phyloP scores from a whole-genome alignment of 2,329 filamentous ascomycete genomes.

The Fusarium armeniacum region DNA sequence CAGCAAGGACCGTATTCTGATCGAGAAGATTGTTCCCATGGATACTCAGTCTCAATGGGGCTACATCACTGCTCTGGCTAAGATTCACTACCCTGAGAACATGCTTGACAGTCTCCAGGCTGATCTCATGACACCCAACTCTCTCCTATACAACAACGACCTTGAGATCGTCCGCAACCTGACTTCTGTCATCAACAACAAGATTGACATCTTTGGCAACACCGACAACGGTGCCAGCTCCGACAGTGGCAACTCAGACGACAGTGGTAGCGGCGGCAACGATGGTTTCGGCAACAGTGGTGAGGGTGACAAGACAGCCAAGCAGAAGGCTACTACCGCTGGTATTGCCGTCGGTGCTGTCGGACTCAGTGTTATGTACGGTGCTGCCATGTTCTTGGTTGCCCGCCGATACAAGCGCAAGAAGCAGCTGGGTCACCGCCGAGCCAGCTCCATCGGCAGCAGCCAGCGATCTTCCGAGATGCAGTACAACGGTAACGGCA shows the following conservation, averaged over 20 bases:
- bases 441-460: conserved; percentile 78
- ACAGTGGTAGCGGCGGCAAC: conserved; percentile 56
- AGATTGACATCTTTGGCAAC: conserved; percentile 67
- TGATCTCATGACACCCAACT: conserved; percentile 78
- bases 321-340: conserved; percentile 72
- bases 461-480: conserved; percentile 64
- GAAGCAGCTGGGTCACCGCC: conserved; percentile 80
- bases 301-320: conserved; percentile 67
- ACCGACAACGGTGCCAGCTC: conserved; percentile 56
- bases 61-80: conserved; percentile 83
- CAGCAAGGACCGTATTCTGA: conserved; percentile 67
- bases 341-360: conserved; percentile 83
- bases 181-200: conserved; percentile 85
- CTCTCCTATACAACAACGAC: conserved; percentile 80
- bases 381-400: conserved; percentile 93
- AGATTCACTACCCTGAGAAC: conserved; percentile 77
- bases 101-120: conserved; percentile 76
- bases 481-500: conserved; percentile 64
- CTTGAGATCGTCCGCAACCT: conserved; percentile 77
- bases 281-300: conserved; percentile 60
- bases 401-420: conserved; percentile 92
- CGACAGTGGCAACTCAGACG: conserved; percentile 49
- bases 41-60: conserved; percentile 77
- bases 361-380: conserved; percentile 85
- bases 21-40: conserved; percentile 81